Percentiles rank a stretch among this genome's conserved stretches.
These are phyloP conservation scores for Streptanthus diversifolius DNA, from an alignment of 345 rosid genomes.

Conservation along the genomic window DNA sequence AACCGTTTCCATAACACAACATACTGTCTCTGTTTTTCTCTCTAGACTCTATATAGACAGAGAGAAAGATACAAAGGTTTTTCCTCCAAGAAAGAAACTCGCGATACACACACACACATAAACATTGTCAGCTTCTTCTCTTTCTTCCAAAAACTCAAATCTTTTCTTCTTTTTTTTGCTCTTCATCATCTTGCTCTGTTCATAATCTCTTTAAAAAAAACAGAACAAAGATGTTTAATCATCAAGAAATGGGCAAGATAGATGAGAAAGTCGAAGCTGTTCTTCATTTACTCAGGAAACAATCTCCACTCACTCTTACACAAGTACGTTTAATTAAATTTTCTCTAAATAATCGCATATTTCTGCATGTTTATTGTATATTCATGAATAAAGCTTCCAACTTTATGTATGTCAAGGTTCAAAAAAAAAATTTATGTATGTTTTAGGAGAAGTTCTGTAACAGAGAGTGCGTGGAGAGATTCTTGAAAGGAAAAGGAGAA, in stretches of 20 bases:
- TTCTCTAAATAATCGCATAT: background rate
- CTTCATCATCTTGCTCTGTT: background rate
- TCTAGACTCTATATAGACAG: background rate
- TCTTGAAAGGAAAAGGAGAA: slow-evolving; percentile 69
- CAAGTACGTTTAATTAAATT: slow-evolving; percentile 47
- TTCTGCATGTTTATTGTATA: slow-evolving; percentile 6
- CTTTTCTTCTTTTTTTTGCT: background rate
- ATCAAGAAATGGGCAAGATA: slow-evolving; percentile 62
- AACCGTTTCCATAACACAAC: slow-evolving; percentile 23
- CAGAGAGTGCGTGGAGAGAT: slow-evolving; percentile 72
- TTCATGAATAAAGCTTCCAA: background rate
- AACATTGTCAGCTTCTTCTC: slow-evolving; percentile 14
- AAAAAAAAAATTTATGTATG: background rate
- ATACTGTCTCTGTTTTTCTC: background rate
- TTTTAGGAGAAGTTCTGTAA: slow-evolving; percentile 88
- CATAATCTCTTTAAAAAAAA: background rate
- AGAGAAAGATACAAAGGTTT: background rate
- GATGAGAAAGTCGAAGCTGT: slow-evolving; percentile 69
- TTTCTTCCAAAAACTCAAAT: background rate
- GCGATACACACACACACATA: slow-evolving; percentile 1
- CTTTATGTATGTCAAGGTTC: background rate
- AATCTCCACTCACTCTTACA: slow-evolving; percentile 68
- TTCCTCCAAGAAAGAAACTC: slow-evolving; percentile 12
- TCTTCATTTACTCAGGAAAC: slow-evolving; percentile 60
- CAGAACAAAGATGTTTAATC: background rate